phyloP scores from a whole-genome alignment of 164 flowering plant species.

The Vitis riparia region DNA sequence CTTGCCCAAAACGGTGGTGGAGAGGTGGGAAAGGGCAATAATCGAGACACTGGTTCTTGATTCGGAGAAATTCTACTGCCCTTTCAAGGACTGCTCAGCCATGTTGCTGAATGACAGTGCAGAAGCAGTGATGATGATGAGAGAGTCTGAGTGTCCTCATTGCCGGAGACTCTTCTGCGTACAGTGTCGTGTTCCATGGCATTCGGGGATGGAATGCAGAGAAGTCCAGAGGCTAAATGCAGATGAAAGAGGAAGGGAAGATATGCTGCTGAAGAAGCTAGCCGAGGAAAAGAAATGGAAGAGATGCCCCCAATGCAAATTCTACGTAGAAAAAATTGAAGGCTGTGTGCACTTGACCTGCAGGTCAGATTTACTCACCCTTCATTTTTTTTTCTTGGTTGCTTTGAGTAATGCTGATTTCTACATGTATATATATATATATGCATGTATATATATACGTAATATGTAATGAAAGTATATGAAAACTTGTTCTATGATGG shows the following conservation, averaged over 20 bases:
- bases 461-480: no score
- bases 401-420: no score
- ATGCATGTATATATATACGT: no score
- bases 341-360: conserved; percentile 34
- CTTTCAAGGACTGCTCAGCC: conserved; percentile 35
- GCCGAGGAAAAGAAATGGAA: conserved; percentile 31
- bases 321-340: conserved; percentile 26
- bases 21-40: conserved; percentile 27
- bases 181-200: conserved; percentile 36
- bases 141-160: conserved; percentile 22
- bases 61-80: conserved; percentile 29
- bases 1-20: conserved; percentile 19
- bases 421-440: no score
- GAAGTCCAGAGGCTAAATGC: conserved; percentile 24
- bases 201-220: conserved; percentile 23
- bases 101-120: conserved; percentile 24
- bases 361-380: conserved; percentile 14
- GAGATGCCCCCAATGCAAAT: conserved; percentile 36
- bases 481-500: no score
- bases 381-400: neutral
- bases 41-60: conserved; percentile 22
- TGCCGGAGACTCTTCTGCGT: conserved; percentile 31
- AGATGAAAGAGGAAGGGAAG: conserved; percentile 23
- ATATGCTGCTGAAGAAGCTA: conserved; percentile 22
- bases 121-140: neutral